A percentile compares a stretch with the other conserved stretches of the same genome.
Evolutionary conservation across 169 alveolate species (phyloP).

Genomic region (Eimeria praecox): DNA sequence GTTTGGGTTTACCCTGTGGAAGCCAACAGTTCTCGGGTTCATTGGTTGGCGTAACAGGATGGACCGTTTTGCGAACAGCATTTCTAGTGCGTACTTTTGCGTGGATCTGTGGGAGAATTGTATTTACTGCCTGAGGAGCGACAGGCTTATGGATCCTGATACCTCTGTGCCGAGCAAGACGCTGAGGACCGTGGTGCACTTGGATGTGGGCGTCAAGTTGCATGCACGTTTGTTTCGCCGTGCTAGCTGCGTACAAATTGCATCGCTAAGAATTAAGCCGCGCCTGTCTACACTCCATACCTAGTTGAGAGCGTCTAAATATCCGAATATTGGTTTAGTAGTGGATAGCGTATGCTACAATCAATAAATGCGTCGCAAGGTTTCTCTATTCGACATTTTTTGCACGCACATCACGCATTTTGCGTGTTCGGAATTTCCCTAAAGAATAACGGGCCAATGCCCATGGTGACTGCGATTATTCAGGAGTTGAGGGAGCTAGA

Average conservation of each 20-base stretch:
- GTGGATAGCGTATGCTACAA: neutral
- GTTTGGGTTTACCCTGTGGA: neutral
- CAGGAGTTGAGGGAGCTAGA: neutral
- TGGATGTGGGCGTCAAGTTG: neutral
- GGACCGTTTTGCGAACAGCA: neutral
- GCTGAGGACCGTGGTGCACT: neutral
- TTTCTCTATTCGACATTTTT: neutral
- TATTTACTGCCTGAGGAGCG: neutral
- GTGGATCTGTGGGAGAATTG: neutral
- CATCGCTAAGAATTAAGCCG: neutral
- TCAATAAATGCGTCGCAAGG: neutral
- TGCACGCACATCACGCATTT: neutral
- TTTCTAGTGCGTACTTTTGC: neutral
- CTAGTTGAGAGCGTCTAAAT: neutral
- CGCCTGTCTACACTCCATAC: neutral
- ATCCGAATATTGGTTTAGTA: neutral
- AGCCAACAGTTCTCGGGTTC: neutral
- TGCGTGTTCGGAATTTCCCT: neutral
- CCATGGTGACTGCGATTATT: neutral
- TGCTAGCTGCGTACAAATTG: neutral
- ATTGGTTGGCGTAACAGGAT: neutral
- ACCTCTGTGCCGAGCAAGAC: neutral
- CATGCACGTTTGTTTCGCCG: neutral
- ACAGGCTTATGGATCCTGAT: neutral
- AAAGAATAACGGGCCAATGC: neutral